Evolutionary conservation across 202 grass and related monocot genomes (phyloP).

Genomic region (Tripidium arundinaceum): DNA sequence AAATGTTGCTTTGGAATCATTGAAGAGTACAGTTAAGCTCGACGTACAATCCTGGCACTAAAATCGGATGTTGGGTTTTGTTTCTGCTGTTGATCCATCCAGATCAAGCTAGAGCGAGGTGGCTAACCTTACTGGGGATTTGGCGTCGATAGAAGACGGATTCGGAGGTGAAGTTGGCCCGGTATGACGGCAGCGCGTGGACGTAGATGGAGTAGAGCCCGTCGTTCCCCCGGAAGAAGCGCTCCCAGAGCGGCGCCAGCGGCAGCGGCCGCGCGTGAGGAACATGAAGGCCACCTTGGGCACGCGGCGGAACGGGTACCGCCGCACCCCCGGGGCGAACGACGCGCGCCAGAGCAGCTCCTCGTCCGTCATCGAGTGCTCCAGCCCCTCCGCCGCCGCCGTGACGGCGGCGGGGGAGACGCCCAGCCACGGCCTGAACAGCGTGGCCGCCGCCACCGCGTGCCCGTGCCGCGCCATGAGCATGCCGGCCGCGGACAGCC

Average conservation of each 20-base stretch:
- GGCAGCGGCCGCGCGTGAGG: no score
- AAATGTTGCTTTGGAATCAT: background rate
- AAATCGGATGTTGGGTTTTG: background rate
- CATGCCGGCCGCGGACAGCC: slow-evolving; percentile 59
- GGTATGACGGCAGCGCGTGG: slow-evolving; percentile 77
- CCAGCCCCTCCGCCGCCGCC: slow-evolving; percentile 31
- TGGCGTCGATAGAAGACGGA: slow-evolving; percentile 75
- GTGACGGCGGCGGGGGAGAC: background rate
- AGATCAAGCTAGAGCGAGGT: background rate
- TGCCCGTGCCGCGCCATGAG: slow-evolving; percentile 54
- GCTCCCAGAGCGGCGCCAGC: no score
- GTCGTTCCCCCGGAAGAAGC: no score
- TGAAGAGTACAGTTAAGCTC: background rate
- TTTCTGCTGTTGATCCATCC: background rate
- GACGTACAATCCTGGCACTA: background rate
- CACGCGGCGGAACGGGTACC: no score
- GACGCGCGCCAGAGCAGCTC: no score
- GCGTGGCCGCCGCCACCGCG: slow-evolving; percentile 30
- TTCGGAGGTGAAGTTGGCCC: slow-evolving; percentile 67
- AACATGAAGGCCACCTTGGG: no score
- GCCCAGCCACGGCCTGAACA: slow-evolving; percentile 47
- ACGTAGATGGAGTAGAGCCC: slow-evolving; percentile 80
- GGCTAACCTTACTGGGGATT: slow-evolving; percentile 83
- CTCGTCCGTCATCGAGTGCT: no score
- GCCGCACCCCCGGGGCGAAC: no score